Evolutionary conservation across 2,329 filamentous ascomycete genomes (phyloP), one percentile per base, ranked within the genome.

Genomic region (Graphiopsis chlorocephala): DNA sequence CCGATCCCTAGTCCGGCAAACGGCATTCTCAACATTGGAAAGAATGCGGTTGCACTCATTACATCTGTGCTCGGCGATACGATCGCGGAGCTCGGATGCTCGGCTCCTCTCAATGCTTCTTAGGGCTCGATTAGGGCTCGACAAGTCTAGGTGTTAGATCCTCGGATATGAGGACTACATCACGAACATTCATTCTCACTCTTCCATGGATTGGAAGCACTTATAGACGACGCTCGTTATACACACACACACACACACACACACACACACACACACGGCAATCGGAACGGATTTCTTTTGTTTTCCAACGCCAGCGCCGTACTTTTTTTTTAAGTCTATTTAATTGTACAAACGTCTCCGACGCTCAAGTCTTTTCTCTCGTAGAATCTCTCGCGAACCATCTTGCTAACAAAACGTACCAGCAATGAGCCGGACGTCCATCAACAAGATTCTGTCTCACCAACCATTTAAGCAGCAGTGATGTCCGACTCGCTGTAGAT

Each of bases 401-500:
- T 3, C 8, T 53, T 31, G 28, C 50, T 28, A 17, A n/a, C 26
- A 20, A 28, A 29, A n/a, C 50, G 15, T 12, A 20, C 50, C 14
- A 31, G 50, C 29, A n/a, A 12, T 17, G 14, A 29, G 29, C 26
- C 8, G 15, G 50, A 29, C 4, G 5, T 20, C 11, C 25, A 15
- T 10, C 15, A 52, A 53, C 50, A 31, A 53, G 25, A 29, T 28
- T 31, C 4, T 12, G n/a, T n/a, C 8, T 2, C 25, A 20, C 20
- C 10, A 15, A 4, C 25, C 35, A 14, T 58, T 45, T 64, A 72
- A 58, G 69, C 64, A 26, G 52, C 64, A 7, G 59, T 53, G 29
- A 75, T 66, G 64, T 74, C 72, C 12, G 71, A 69, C 29, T 65
- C 65, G 35, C 66, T 65, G 47, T 64, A 64, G 45, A 58, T 64